Base-by-base conservation (phyloP, 2,329 filamentous ascomycete species). In the Penicillium janthinellum region DNA sequence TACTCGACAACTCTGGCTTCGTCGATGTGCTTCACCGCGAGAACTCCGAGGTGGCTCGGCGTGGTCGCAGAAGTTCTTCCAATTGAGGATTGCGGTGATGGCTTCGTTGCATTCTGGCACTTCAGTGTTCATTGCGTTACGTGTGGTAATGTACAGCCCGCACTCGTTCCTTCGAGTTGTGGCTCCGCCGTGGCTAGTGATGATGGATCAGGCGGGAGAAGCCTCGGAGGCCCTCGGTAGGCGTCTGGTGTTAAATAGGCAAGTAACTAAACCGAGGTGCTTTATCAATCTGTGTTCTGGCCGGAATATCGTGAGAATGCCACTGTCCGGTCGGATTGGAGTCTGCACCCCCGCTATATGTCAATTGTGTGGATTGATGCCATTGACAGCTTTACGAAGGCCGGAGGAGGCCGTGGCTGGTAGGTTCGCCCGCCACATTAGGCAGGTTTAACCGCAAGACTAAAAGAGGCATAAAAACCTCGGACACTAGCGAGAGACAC, bases 41-140 rank as follows among this genome's bases (percentile, higher is more conserved):
- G 42, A 45, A 42, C 4, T 62, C 50, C 41, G 22, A 22, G 22
- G 22, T 22, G 68, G 58, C 12, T 70, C 60, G 41, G 69, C 57
- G 54, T 82, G 79, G 80, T 80, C 75, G 17, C 72, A 80, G 55
- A 82, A 82, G 62, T 71, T 72, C 20, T 81, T 79, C 57, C 78
- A 80, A 63, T 67, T 82, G 11, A 82, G 78, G 7, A 81, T 82
- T 59, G 80, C 80, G 0, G 81, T 80, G 28, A 83, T 82, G 80
- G 80, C 80, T 1, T 80, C 77, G 17, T 66, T 83, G 14, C 81
- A 82, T 62, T 82, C 81, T 60, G 81, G 80, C 1, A 73, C 69
- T 56, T 67, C 71, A 11, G 60, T 70, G 25, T 60, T 75, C n/a
- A 63, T 74, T 38, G 70, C 67, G 0, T 63, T 71, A 38, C 71